Percentiles rank a stretch among this genome's conserved stretches.
These are phyloP conservation scores for Camellia granthamiana DNA, from an alignment of 148 eudicot genomes.

Conservation along the genomic window DNA sequence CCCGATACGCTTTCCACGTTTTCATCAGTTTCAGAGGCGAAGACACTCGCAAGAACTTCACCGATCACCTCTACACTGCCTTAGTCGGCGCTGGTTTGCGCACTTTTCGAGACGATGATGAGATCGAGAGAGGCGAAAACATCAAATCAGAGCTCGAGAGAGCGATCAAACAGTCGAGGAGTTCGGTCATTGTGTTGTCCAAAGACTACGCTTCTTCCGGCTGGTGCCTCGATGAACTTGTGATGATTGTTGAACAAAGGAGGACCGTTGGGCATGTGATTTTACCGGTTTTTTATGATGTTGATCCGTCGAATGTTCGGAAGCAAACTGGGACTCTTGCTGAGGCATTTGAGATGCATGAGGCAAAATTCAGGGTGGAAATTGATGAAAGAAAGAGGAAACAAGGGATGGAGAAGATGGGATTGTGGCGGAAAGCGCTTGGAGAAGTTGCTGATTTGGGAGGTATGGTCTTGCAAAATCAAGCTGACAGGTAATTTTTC, in stretches of 20 bases:
- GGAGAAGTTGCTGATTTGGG: neutral
- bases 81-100: neutral
- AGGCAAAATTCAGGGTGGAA: neutral
- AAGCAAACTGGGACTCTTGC: neutral
- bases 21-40: neutral
- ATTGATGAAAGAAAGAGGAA: neutral
- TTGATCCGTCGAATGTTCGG: neutral
- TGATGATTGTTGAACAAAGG: neutral
- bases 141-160: neutral
- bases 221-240: constrained; percentile 9
- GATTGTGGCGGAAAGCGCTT: neutral
- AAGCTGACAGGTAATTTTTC: constrained; percentile 2
- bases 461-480: neutral
- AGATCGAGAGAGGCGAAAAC: neutral
- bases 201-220: neutral
- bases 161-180: neutral
- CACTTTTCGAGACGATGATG: neutral
- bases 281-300: neutral
- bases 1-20: neutral
- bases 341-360: neutral
- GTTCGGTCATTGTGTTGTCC: neutral
- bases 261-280: neutral
- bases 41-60: neutral
- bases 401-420: neutral
- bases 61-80: neutral